phyloP scores from a whole-genome alignment of 2,329 filamentous ascomycete species.

The Paracorniculantispora psalliotae region DNA sequence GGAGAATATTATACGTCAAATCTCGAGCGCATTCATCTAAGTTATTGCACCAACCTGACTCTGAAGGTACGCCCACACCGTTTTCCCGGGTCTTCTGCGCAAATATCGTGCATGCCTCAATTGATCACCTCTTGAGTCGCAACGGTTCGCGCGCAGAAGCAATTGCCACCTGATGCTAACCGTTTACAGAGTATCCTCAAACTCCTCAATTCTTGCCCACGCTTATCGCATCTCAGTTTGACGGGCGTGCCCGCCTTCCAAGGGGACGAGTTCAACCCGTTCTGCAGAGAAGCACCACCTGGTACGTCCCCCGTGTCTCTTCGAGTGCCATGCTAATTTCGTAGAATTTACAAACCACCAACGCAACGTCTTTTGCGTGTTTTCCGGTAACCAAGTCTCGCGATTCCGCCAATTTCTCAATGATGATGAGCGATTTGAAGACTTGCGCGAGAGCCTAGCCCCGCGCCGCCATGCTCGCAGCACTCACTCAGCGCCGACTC shows the following conservation, averaged over 20 bases:
- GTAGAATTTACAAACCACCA: constrained; percentile 92
- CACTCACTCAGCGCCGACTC: constrained; percentile 2
- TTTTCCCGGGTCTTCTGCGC: too few relatives aligned
- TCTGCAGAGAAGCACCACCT: constrained; percentile 78
- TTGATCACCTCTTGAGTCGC: too few relatives aligned
- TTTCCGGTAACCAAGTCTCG: constrained; percentile 79
- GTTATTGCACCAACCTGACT: constrained; percentile 84
- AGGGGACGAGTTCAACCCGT: constrained; percentile 74
- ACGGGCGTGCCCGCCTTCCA: constrained; percentile 92
- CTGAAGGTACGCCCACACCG: constrained; percentile 57
- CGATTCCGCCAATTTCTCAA: constrained; percentile 77
- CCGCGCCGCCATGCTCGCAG: constrained; percentile 15
- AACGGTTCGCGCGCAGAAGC: too few relatives aligned
- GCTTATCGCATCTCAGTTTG: constrained; percentile 87
- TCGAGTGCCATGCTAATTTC: constrained; percentile 21
- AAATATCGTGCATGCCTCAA: too few relatives aligned
- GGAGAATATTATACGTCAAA: constrained; percentile 57
- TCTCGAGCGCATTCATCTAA: constrained; percentile 90
- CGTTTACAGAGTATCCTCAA: constrained; percentile 72
- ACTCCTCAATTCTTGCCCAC: constrained; percentile 84
- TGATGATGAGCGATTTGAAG: constrained; percentile 42
- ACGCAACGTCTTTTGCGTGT: constrained; percentile 93
- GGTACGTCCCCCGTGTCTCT: constrained; percentile 37
- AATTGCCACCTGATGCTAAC: constrained; percentile 4
- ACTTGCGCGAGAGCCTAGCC: constrained; percentile 32